Evolutionary conservation across 495 filamentous ascomycete genomes (phyloP), one percentile per base, ranked within the genome.

Genomic region (Penicillium samsonianum): DNA sequence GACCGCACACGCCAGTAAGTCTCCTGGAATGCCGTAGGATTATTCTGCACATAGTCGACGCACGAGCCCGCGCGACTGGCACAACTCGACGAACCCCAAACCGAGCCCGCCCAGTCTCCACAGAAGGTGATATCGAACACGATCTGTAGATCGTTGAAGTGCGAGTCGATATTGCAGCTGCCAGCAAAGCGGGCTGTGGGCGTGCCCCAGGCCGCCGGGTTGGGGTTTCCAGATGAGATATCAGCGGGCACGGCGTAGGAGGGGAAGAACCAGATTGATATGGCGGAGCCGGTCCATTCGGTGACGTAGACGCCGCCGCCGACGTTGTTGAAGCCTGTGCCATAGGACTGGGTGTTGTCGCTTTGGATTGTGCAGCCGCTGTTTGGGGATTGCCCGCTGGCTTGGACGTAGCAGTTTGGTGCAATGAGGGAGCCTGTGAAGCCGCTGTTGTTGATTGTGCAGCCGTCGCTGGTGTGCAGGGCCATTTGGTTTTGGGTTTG

Each of bases 111-210:
- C 78, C 84, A 86, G 53, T 82, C 77, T 4, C 88, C 87, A 64
- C 87, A 90, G 58, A 91, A 80, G 57, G 87, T 82, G 37, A 84
- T 86, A 59, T 90, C 84, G 42, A 86, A 83, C 57, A 89, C 80
- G 57, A 91, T 87, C 63, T 82, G 82, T 67, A 86, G 74, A 53
- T 87, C 80, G 26, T 65, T 73, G 65, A 91, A 90, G 57, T 86
- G 80, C 11, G 68, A 70, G 31, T 76, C 70, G 37, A 90, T 80
- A 58, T 89, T 77, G 66, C 87, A 91, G 37, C 67, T 62, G 30
- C 79, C 80, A 0, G 76, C 72, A 68, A 89, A 90, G 50, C 78
- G 78, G 3, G 84, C 85, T 1, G 76, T 59, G 1, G 88, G 84
- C 20, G 65, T 72, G 8, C 80, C 82, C 85, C 87, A 91, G 30